Percentiles rank a stretch among this genome's conserved stretches.
Conservation (phyloP, 352 stramenopile genomes). For the Phytophthora foliorum region DNA sequence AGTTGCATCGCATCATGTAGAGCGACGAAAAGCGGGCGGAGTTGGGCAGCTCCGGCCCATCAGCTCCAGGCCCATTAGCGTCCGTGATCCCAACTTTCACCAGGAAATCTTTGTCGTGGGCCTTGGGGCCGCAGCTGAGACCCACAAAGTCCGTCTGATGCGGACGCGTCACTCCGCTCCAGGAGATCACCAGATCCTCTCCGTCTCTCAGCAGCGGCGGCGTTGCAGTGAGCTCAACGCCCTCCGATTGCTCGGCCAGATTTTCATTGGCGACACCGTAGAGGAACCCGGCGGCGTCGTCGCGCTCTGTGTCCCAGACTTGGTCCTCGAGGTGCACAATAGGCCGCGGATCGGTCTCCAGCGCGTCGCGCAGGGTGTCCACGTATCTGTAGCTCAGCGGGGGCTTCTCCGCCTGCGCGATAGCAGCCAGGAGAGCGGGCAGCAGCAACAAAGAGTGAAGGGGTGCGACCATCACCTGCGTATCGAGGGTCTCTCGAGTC, state of each 20-base stretch:
- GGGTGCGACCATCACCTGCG: conserved; percentile 21
- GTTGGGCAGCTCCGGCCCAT: conserved; percentile 31
- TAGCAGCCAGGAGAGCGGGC: conserved; percentile 5
- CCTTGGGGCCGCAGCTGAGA: conserved; percentile 73
- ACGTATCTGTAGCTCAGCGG: conserved; percentile 29
- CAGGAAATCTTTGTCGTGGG: conserved; percentile 64
- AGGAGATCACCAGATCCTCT: conserved; percentile 80
- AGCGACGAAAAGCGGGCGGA: conserved; percentile 72
- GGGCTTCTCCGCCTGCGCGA: conserved; percentile 28
- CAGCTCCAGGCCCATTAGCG: conserved; percentile 28
- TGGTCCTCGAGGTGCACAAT: conserved; percentile 24
- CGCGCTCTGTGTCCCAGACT: conserved; percentile 32
- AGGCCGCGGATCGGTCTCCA: conserved; percentile 13
- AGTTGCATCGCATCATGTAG: conserved; percentile 86
- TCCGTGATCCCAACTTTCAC: conserved; percentile 46
- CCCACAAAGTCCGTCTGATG: conserved; percentile 73
- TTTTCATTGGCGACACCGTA: conserved; percentile 4
- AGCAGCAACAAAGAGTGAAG: conserved; percentile 25
- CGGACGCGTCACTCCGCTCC: conserved; percentile 53
- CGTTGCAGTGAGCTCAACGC: conserved; percentile 46
- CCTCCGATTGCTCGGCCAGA: not conserved
- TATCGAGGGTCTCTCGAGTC: conserved; percentile 1
- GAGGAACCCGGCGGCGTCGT: conserved; percentile 27
- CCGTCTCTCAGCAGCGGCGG: conserved; percentile 64
- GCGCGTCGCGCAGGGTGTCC: conserved; percentile 26